These are phyloP conservation scores for Moelleriella libera DNA, from an alignment of 2,329 filamentous ascomycete species.

Conservation along the genomic window DNA sequence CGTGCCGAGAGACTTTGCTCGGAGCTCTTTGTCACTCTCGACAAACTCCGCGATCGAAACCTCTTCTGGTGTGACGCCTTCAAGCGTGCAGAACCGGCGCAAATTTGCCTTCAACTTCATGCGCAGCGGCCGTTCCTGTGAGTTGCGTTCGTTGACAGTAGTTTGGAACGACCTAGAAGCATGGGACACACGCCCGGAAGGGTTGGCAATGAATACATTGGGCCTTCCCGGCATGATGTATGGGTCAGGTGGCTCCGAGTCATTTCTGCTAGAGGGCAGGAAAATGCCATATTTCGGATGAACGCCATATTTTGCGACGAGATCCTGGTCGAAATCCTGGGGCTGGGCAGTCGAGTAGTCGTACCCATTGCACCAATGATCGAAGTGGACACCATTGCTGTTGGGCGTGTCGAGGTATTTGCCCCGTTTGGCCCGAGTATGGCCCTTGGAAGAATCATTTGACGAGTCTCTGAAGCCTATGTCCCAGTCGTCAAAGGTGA, in stretches of 20 bases:
- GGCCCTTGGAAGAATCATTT: slow-evolving; percentile 39
- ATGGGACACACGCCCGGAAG: slow-evolving; percentile 31
- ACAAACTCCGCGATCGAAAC: slow-evolving; percentile 18
- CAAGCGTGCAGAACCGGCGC: slow-evolving; percentile 22
- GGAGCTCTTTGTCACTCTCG: slow-evolving; percentile 18
- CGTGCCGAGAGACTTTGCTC: slow-evolving; percentile 19
- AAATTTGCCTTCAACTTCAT: slow-evolving; percentile 19
- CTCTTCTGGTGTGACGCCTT: slow-evolving; percentile 17
- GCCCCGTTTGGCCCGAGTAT: slow-evolving; percentile 36
- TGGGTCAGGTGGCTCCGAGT: slow-evolving; percentile 22
- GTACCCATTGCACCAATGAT: slow-evolving; percentile 37
- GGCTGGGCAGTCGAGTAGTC: slow-evolving; percentile 34
- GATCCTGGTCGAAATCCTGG: slow-evolving; percentile 34
- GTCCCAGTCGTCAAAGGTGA: slow-evolving; percentile 35
- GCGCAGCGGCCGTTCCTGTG: slow-evolving; percentile 18
- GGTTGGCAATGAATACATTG: slow-evolving; percentile 32
- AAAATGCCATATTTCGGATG: slow-evolving; percentile 41
- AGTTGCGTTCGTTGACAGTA: slow-evolving; percentile 19
- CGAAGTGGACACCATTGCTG: slow-evolving; percentile 37
- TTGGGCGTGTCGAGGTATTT: slow-evolving; percentile 40
- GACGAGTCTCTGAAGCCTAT: slow-evolving; percentile 46
- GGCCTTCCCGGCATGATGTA: slow-evolving; percentile 31
- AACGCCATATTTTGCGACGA: slow-evolving; percentile 32
- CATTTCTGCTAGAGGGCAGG: slow-evolving; percentile 31
- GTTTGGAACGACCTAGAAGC: slow-evolving; percentile 29